These are phyloP conservation scores for Globisporangium alternatum DNA, from an alignment of 352 stramenopile species.

Conservation along the genomic window DNA sequence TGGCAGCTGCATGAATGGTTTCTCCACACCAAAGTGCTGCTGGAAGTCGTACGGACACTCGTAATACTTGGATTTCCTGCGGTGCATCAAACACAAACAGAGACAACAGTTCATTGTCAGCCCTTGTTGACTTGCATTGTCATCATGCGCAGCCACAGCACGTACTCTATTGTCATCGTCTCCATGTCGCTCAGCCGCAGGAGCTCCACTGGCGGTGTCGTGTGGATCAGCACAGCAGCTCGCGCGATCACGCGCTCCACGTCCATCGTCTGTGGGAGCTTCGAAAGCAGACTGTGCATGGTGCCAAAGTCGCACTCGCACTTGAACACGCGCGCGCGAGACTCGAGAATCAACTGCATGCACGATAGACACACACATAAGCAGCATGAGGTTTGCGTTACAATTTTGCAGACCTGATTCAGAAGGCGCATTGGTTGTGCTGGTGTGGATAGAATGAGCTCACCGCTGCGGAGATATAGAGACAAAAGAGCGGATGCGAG, in stretches of 20 bases:
- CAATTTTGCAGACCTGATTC: neutral
- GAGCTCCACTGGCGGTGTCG: slow-evolving; percentile 42
- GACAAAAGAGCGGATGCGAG: slow-evolving; percentile 88
- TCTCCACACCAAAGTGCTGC: slow-evolving; percentile 11
- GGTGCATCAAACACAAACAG: slow-evolving; percentile 79
- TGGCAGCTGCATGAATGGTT: slow-evolving; percentile 3
- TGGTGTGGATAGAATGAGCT: neutral
- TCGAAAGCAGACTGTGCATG: slow-evolving; percentile 71
- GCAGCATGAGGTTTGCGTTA: neutral
- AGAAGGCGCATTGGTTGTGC: neutral
- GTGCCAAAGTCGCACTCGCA: slow-evolving; percentile 77
- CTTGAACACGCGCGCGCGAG: slow-evolving; percentile 51
- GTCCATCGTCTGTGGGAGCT: slow-evolving; percentile 72
- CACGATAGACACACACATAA: neutral
- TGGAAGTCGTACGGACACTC: slow-evolving; percentile 14
- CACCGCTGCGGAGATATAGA: slow-evolving; percentile 89
- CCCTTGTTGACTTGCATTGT: neutral
- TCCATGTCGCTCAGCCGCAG: slow-evolving; percentile 23
- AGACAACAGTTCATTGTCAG: slow-evolving; percentile 71
- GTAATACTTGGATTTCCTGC: slow-evolving; percentile 88
- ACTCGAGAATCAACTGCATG: slow-evolving; percentile 47
- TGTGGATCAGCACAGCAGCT: slow-evolving; percentile 56
- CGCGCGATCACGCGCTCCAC: slow-evolving; percentile 58
- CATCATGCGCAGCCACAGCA: neutral
- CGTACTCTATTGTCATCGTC: slow-evolving; percentile 21